Conservation (phyloP, 2,329 filamentous ascomycete species). For the Cytospora mali region DNA sequence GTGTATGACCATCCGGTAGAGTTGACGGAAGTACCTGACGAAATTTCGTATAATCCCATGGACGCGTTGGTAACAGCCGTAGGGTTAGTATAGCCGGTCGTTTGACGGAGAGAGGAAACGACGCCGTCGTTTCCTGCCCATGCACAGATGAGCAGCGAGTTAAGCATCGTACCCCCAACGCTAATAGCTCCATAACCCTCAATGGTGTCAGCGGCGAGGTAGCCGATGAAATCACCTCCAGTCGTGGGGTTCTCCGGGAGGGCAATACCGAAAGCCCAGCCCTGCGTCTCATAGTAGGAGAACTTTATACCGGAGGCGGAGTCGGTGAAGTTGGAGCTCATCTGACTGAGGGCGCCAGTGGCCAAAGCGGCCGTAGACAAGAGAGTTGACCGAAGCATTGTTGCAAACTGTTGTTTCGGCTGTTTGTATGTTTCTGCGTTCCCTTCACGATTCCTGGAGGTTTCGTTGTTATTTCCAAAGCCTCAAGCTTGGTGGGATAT, state of each 20-base stretch:
- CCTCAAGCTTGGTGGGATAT: constrained; percentile 15
- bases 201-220: constrained; percentile 48
- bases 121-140: constrained; percentile 48
- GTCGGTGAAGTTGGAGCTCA: constrained; percentile 23
- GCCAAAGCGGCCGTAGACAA: constrained; percentile 26
- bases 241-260: constrained; percentile 48
- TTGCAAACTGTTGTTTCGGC: constrained; percentile 1
- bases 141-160: constrained; percentile 46
- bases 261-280: constrained; percentile 48
- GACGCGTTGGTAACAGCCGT: constrained; percentile 40
- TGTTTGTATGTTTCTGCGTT: neutral
- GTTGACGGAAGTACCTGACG: constrained; percentile 50
- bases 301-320: constrained; percentile 24
- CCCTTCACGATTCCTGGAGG: neutral
- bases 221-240: constrained; percentile 56
- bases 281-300: constrained; percentile 27
- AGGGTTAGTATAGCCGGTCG: constrained; percentile 44
- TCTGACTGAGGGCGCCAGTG: constrained; percentile 24
- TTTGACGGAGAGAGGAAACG: constrained; percentile 31
- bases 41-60: constrained; percentile 43
- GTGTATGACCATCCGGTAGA: constrained; percentile 51
- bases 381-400: constrained; percentile 16
- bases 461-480: constrained; percentile 6
- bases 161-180: constrained; percentile 47
- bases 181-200: constrained; percentile 53